Percentiles rank a stretch among this genome's conserved stretches.
phyloP scores from a whole-genome alignment of 2,329 filamentous ascomycete genomes.

The Ophiostoma piceae region DNA sequence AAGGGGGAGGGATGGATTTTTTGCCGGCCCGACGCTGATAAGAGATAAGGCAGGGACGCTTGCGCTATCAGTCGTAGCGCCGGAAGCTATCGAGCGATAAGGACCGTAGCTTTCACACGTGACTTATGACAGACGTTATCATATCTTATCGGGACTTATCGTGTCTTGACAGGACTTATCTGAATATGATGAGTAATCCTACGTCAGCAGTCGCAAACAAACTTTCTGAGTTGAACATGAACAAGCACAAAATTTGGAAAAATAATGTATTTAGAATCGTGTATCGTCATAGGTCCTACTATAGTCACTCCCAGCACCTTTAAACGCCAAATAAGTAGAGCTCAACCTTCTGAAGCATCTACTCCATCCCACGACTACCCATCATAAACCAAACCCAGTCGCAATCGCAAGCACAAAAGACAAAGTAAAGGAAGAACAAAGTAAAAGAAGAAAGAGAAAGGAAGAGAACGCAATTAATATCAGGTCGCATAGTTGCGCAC shows the following conservation, averaged over 20 bases:
- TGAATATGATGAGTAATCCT: neutral
- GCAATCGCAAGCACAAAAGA: neutral
- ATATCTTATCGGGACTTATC: neutral
- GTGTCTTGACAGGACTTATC: neutral
- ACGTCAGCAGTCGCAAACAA: neutral
- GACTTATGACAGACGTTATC: neutral
- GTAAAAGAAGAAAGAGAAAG: neutral
- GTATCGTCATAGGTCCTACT: neutral
- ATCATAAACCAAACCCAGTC: neutral
- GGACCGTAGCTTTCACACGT: neutral
- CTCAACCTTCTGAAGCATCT: no score
- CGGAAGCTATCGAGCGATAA: conserved; percentile 8
- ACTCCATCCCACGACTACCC: neutral
- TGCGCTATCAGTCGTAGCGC: conserved; percentile 8
- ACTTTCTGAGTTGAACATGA: neutral
- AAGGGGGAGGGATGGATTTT: conserved; percentile 29
- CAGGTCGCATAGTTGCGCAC: conserved; percentile 43
- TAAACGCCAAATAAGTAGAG: neutral
- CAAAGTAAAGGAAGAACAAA: neutral
- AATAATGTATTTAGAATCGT: neutral
- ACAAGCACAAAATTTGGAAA: neutral
- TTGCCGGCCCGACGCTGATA: conserved; percentile 28
- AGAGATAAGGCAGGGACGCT: conserved; percentile 25
- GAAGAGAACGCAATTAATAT: neutral
- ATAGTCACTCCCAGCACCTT: no score